Percentiles rank a stretch among this genome's conserved stretches.
phyloP scores from a whole-genome alignment of 768 basidiomycete species.

The Polyporus arcularius region DNA sequence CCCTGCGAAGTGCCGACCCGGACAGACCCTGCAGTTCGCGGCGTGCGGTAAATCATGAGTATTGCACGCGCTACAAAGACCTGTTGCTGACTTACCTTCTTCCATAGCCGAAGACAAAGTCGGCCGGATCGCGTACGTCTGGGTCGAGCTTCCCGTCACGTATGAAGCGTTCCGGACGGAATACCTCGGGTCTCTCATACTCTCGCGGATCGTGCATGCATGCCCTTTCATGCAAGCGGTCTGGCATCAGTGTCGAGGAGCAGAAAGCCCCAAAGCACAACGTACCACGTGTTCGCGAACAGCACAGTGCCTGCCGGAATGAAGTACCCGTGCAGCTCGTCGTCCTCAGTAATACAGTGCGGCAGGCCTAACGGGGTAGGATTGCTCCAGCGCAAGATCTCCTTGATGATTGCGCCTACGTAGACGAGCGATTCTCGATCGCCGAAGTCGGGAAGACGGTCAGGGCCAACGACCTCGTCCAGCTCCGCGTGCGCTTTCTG shows the following conservation, averaged over 20 bases:
- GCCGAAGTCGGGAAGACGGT: slow-evolving; percentile 29
- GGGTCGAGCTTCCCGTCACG: neutral
- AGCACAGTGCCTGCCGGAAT: neutral
- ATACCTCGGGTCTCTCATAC: slow-evolving; percentile 6
- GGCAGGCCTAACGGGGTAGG: slow-evolving; percentile 6
- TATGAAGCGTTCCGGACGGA: slow-evolving; percentile 10
- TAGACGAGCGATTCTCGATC: slow-evolving; percentile 29
- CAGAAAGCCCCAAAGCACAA: neutral
- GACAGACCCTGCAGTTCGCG: slow-evolving; percentile 8
- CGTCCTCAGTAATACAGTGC: slow-evolving; percentile 6
- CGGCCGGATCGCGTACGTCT: neutral
- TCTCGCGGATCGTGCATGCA: slow-evolving; percentile 1
- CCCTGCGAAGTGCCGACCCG: slow-evolving; percentile 15
- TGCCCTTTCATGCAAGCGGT: neutral
- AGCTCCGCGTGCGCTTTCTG: slow-evolving; percentile 37
- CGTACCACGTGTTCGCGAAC: slow-evolving; percentile 20
- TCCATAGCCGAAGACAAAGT: slow-evolving; percentile 24
- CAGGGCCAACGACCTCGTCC: slow-evolving; percentile 38
- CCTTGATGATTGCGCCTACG: slow-evolving; percentile 35
- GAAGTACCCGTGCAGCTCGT: slow-evolving; percentile 2
- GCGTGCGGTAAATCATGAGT: neutral
- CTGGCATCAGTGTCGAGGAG: neutral
- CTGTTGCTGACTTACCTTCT: slow-evolving; percentile 14
- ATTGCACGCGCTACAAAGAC: neutral
- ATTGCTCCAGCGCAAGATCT: slow-evolving; percentile 20